Evolutionary conservation across 352 stramenopile genomes (phyloP).

Genomic region (Paralagenidium karlingii): DNA sequence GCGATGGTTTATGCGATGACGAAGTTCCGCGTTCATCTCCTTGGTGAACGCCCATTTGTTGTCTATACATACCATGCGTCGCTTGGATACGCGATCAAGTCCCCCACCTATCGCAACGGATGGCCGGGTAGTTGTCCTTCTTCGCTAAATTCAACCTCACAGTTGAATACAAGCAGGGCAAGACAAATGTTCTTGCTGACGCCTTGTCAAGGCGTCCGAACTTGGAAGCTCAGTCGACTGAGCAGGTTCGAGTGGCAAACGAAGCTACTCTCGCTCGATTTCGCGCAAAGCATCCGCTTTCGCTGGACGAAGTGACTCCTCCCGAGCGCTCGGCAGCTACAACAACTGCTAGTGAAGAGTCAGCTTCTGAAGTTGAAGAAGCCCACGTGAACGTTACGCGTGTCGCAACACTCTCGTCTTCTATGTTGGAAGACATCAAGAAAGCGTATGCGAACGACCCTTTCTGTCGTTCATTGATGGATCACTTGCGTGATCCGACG

Average conservation of each 20-base stretch:
- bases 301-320: no score
- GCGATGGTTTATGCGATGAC: slow-evolving; percentile 12
- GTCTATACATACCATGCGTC: slow-evolving; percentile 16
- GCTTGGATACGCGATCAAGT: neutral
- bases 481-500: neutral
- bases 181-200: neutral
- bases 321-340: no score
- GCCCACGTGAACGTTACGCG: neutral
- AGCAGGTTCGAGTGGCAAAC: no score
- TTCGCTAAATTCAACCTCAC: slow-evolving; percentile 17
- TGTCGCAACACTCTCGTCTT: neutral
- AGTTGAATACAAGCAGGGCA: slow-evolving; percentile 8
- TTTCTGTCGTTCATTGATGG: neutral
- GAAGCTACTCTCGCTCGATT: no score
- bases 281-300: no score
- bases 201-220: no score
- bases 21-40: slow-evolving; percentile 15
- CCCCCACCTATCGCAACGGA: slow-evolving; percentile 7
- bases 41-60: slow-evolving; percentile 9
- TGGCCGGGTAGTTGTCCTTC: slow-evolving; percentile 11
- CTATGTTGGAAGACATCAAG: neutral
- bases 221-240: no score
- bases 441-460: neutral
- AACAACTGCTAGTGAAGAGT: no score
- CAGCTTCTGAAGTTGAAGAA: no score